Conservation (phyloP, 345 rosid species). For the Gossypium anomalum region DNA sequence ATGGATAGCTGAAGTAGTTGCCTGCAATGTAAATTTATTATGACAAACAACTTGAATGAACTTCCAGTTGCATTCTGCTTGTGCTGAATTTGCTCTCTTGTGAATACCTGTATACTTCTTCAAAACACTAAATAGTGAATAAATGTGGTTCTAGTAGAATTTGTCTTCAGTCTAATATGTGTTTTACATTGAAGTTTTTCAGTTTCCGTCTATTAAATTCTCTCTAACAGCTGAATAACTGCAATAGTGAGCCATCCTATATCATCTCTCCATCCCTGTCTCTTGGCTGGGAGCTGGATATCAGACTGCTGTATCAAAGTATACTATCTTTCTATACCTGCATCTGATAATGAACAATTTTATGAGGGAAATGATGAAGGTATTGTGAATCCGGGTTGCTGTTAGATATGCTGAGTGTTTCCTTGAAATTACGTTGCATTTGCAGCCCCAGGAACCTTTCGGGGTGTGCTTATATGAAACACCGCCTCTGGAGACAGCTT, state of each 20-base stretch:
- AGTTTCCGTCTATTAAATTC: no score
- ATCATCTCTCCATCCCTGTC: no score
- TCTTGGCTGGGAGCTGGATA: no score
- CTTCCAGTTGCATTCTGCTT: neutral
- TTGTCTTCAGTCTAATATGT: no score
- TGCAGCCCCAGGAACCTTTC: neutral
- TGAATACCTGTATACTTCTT: neutral
- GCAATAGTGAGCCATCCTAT: no score
- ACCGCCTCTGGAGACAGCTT: neutral
- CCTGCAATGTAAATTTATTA: neutral
- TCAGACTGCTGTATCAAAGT: no score
- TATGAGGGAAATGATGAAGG: neutral
- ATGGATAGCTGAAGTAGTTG: neutral
- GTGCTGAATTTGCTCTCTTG: neutral
- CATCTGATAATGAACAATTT: neutral
- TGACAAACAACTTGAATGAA: neutral
- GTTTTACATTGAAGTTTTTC: no score
- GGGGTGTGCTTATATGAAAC: neutral
- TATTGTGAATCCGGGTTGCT: neutral
- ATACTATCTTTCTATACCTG: neutral
- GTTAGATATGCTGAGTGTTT: neutral
- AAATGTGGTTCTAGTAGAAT: no score
- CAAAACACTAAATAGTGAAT: neutral
- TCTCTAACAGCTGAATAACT: no score
- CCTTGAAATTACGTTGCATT: neutral